These are phyloP conservation scores for Penicillium psychrofluorescens DNA, from an alignment of 495 filamentous ascomycete genomes.

Conservation along the genomic window DNA sequence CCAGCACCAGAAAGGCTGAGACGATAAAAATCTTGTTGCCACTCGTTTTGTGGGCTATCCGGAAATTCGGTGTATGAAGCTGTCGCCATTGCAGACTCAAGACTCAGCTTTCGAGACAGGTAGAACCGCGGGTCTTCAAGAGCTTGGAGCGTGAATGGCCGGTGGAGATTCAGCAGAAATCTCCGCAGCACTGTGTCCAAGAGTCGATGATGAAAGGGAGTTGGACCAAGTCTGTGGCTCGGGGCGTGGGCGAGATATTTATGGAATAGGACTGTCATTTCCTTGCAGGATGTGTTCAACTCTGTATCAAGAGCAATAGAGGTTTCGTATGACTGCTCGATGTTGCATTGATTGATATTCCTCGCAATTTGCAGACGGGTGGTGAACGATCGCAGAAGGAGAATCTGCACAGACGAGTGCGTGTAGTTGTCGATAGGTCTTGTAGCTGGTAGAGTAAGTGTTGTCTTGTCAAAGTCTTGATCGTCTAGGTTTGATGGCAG, in stretches of 20 bases:
- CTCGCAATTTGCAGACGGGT: constrained; percentile 31
- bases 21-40: constrained; percentile 24
- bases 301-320: constrained; percentile 27
- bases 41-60: constrained; percentile 12
- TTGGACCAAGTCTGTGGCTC: constrained; percentile 7
- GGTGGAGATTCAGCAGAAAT: constrained; percentile 41
- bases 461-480: constrained; percentile 35
- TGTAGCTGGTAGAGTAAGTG: constrained; percentile 12
- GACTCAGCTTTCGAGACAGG: constrained; percentile 38
- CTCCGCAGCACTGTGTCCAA: constrained; percentile 33
- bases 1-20: constrained; percentile 27
- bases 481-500: constrained; percentile 47
- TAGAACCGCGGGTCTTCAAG: constrained; percentile 36
- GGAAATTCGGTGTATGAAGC: background rate
- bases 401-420: constrained; percentile 38
- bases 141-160: constrained; percentile 36
- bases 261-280: constrained; percentile 5
- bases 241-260: background rate
- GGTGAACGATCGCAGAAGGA: constrained; percentile 32
- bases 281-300: constrained; percentile 21
- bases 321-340: constrained; percentile 33
- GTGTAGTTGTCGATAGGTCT: constrained; percentile 32
- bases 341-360: constrained; percentile 33
- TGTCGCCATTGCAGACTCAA: constrained; percentile 33
- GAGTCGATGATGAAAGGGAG: constrained; percentile 18